Evolutionary conservation across 495 filamentous ascomycete species (phyloP), one percentile per base, ranked within the genome.

Genomic region (Cenococcum geophilum): DNA sequence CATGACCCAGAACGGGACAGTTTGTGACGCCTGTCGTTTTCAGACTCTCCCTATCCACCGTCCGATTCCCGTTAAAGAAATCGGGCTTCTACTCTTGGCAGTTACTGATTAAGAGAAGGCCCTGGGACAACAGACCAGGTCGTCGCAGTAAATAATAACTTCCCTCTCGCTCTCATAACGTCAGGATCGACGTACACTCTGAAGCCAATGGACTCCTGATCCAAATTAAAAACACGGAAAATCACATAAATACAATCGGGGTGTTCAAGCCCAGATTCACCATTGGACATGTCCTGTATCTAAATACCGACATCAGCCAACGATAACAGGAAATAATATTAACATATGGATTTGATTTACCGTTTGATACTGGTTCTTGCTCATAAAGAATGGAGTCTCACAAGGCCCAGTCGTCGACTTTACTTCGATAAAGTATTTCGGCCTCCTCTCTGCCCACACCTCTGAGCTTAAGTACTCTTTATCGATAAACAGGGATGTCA

Each of bases 371-470:
- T 45, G 40, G 40, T 18, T 1, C 18, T 45, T 45, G 40, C 40
- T 45, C 40, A 45, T 45, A 14, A 57, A 79, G 55, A 80, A 78
- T 6, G 71, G 69, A 10, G 67, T 74, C 5, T 63, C 65, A 36
- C 70, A 76, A 1, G 67, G 42, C 9, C 62, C 63, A 2, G 75
- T 75, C 0, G 77, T 79, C n/a, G 77, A 66, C 63, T 79, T 81
- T 37, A 81, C 77, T 57, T 80, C 77, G 40, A 80, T 74, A 45
- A 67, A 76, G 58, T 76, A 80, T 27, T 69, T 55, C 11, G 75
- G 77, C 3, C 48, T 59, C 4, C 16, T 48, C 16, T 57, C 62
- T 1, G 3, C 0, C 75, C 76, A 77, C 2, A 20, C 40, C 4
- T 61, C 23, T 0, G 11, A 1, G 23, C 55, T 32, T 18, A 79